phyloP scores from a whole-genome alignment of 305 asterid genomes.

The Fraxinus velutina region DNA sequence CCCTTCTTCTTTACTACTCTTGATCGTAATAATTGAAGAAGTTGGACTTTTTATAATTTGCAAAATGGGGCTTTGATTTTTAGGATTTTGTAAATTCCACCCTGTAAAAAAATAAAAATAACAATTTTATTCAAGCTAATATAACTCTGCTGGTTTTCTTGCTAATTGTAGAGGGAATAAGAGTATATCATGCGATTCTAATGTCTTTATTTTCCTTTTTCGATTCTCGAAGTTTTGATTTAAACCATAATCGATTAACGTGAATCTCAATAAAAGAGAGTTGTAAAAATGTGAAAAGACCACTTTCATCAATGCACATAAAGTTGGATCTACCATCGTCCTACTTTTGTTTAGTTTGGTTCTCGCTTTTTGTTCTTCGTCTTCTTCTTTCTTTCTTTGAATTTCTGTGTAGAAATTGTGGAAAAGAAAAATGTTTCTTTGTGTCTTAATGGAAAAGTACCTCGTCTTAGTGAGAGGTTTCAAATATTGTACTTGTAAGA shows the following conservation, averaged over 20 bases:
- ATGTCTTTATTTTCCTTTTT: background rate
- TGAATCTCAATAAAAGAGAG: background rate
- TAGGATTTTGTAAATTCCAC: background rate
- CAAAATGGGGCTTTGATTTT: background rate
- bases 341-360: background rate
- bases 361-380: background rate
- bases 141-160: background rate
- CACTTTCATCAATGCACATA: background rate
- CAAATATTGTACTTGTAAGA: background rate
- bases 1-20: background rate
- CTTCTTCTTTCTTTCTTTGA: background rate
- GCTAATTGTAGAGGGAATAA: background rate
- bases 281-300: background rate
- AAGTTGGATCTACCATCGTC: background rate
- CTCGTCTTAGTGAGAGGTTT: background rate
- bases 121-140: background rate
- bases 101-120: background rate
- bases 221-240: background rate
- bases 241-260: background rate
- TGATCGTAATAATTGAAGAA: background rate
- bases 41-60: background rate
- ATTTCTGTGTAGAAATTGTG: background rate
- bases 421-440: background rate
- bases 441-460: background rate
- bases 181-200: background rate